Evolutionary conservation across 805 yeast genomes (phyloP), one percentile per base, ranked within the genome.

Genomic region (Ogataea chonburiensis): DNA sequence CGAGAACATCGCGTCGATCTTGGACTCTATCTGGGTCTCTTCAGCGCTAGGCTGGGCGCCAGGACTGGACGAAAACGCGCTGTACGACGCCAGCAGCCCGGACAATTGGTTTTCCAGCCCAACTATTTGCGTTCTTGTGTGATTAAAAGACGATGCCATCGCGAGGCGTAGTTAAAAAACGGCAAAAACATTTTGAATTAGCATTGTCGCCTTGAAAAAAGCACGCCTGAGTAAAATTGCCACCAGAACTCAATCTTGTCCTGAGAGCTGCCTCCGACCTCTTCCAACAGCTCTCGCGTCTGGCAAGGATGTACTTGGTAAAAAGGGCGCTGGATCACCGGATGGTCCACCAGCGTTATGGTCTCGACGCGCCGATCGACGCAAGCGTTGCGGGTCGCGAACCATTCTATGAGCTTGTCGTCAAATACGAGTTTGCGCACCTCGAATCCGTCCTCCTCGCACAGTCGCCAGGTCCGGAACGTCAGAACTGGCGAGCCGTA

Each of bases 91-190:
- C 17, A 82, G 61, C 16, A 73, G 63, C 1, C 66, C 50, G 34
- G 77, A 76, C 3, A 91, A 71, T 53, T 81, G 84, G 34, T 79
- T 75, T 58, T 91, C 96, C 31, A 81, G 62, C 6, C 78, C 68
- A 22, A 88, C 66, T 0, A 81, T 77, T 51, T 81, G 84, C 18
- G 83, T 67, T 55, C 95, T 70, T 10, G 77, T 68, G 31, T 86
- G 86, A 12, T 77, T 69, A 57, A 83, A 85, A 3, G 85, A 63
- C 7, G 73, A 35, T 15, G 41, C 46, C 58, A 53, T 52, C 10
- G 28, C 17, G 22, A 17, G 24, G 28, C 28, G 32, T 19, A n/a
- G n/a, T n/a, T n/a, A n/a, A n/a, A n/a, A n/a, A n/a, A n/a, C n/a
- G n/a, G 38, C 22, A 23, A 28, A 35, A 29, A 35, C 19, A 20